These are phyloP conservation scores for Backusella circina DNA, from an alignment of 192 early-diverging fungal genomes.

Conservation along the genomic window DNA sequence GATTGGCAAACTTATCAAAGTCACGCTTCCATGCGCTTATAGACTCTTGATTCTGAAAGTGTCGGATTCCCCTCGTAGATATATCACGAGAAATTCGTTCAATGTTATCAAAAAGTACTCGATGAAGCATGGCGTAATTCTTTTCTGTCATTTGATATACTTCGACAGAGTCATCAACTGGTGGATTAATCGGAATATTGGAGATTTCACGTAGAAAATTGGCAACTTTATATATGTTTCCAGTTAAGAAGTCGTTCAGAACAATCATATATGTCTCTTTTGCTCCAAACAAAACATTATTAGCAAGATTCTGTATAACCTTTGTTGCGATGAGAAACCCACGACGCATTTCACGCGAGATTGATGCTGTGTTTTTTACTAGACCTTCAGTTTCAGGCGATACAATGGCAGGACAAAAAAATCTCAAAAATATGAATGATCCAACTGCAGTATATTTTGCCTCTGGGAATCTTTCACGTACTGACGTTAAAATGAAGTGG, in stretches of 20 bases:
- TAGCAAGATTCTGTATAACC: slow-evolving; percentile 84
- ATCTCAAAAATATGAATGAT: slow-evolving; percentile 80
- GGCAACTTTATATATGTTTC: slow-evolving; percentile 62
- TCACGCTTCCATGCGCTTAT: slow-evolving; percentile 5
- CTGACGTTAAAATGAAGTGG: slow-evolving; percentile 54
- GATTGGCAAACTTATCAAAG: slow-evolving; percentile 53
- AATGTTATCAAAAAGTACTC: slow-evolving; percentile 58
- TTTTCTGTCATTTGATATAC: slow-evolving; percentile 10
- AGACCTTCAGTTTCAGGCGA: slow-evolving; percentile 55
- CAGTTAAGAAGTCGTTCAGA: slow-evolving; percentile 69
- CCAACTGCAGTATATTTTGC: slow-evolving; percentile 72
- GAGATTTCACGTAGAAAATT: slow-evolving; percentile 64
- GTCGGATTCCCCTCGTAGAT: slow-evolving; percentile 21
- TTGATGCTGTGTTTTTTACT: slow-evolving; percentile 40
- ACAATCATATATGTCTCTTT: slow-evolving; percentile 82
- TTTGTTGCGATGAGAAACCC: slow-evolving; percentile 79
- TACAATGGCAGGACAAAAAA: slow-evolving; percentile 83
- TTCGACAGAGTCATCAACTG: neutral
- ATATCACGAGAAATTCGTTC: slow-evolving; percentile 63
- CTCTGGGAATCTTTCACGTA: slow-evolving; percentile 64
- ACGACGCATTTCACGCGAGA: slow-evolving; percentile 62
- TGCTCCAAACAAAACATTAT: slow-evolving; percentile 78
- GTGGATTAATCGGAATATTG: neutral
- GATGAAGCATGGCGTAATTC: slow-evolving; percentile 37
- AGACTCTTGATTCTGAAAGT: neutral